Base-by-base conservation (phyloP, 1,284 basidiomycete species). In the Sanguinoderma infundibulare region DNA sequence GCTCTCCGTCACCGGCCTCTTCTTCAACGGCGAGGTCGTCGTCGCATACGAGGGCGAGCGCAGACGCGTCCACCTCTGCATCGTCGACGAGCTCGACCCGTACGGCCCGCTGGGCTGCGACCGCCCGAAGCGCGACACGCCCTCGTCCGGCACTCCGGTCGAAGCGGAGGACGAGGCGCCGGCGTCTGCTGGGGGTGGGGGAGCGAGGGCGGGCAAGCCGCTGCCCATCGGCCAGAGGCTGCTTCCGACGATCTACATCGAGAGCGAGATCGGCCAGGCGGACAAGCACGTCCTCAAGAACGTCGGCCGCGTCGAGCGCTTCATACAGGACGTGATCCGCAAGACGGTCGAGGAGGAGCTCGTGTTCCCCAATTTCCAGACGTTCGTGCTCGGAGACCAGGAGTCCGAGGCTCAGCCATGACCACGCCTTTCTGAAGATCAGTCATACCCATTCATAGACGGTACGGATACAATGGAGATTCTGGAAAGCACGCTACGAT, bases 241-340 rank as follows among this genome's bases (percentile, higher is more conserved):
- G 30, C 78, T 99, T n/a, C 94, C 94, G 0, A 86, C 87, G n/a
- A 91, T 98, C 59, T 86, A 90, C 68, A 96, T 99, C 72, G 97
- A 99, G 76, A 95, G 91, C 72, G 95, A 98, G 78, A 97, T 99
- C 55, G 98, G 98, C 0, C 94, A 98, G 79, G 82, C 91, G 30
- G 96, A 98, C 73, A 98, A 96, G 68, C 96, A 98, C 78, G 94
- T 98, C 2, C 75, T 99, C 68, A 93, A 95, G 74, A 99, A 99
- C 68, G 98, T 99, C 20, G 96, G 94, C 3, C 90, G 98, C 66
- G 94, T 99, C 35, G 98, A 99, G 77, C 83, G 91, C 59, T 99
- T 99, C 75, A 93, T 98, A 54, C 90, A 95, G 73, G 96, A 99
- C 69, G 91, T 98, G 44, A 90, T 98, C 60, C 84, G 98, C 59